Evolutionary conservation across 192 early-diverging fungal genomes (phyloP).

Genomic region (Linnemannia schmuckeri): DNA sequence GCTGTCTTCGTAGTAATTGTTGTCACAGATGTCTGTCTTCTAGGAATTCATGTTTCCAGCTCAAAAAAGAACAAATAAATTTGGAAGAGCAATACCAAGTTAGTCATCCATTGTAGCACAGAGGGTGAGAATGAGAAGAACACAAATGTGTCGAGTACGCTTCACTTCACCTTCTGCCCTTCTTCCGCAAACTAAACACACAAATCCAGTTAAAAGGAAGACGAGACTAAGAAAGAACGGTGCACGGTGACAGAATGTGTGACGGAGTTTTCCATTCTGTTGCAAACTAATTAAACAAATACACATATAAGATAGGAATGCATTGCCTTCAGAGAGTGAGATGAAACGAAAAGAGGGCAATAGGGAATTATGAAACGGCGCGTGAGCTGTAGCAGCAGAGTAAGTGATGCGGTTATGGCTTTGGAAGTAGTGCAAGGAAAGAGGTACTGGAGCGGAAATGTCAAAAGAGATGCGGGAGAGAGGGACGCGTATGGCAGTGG

Average conservation of each 20-base stretch:
- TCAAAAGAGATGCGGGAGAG: no score
- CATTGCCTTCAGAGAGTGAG: slow-evolving; percentile 2
- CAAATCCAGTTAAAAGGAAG: slow-evolving; percentile 6
- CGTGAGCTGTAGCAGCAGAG: not conserved
- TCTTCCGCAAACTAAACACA: not conserved
- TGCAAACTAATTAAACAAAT: slow-evolving; percentile 2
- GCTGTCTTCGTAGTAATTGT: not conserved
- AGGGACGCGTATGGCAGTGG: no score
- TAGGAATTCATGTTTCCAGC: slow-evolving; percentile 1
- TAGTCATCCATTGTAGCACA: not conserved
- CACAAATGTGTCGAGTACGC: not conserved
- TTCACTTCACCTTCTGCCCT: slow-evolving; percentile 5
- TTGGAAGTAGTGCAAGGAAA: not conserved
- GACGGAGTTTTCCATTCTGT: not conserved
- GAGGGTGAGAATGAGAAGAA: slow-evolving; percentile 8
- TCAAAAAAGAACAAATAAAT: not conserved
- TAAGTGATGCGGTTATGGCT: not conserved
- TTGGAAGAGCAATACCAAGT: not conserved
- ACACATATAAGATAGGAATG: not conserved
- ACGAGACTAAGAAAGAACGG: slow-evolving; percentile 3
- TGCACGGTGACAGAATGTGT: not conserved
- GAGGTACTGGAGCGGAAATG: no score
- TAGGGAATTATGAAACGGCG: not conserved
- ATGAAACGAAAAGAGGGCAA: not conserved
- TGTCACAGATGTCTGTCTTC: not conserved